Evolutionary conservation across 495 filamentous ascomycete genomes (phyloP), one percentile per base, ranked within the genome.

Genomic region (Cladorrhinum samala): DNA sequence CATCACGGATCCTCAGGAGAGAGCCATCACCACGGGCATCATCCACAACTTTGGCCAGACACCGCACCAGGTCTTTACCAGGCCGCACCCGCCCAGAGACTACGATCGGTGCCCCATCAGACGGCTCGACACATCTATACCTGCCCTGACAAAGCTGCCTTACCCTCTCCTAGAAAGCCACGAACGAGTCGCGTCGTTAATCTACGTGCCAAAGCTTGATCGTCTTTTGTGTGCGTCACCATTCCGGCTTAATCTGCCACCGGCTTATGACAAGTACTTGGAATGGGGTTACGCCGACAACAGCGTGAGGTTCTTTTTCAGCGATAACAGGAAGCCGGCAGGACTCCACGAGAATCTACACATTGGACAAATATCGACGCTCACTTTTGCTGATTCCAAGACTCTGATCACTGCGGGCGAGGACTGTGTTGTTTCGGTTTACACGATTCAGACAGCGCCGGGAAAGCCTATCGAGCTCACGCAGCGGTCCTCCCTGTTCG

Each of bases 11-110:
- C 87, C 87, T 0, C 78, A 88, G 51, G 91, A 96, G 65, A 78
- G 87, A 33, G 70, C 88, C 16, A 87, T 88, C 3, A 91, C 89
- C 0, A 96, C 96, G 57, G 88, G 89, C 20, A 95, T 96, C 61
- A 96, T 98, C 54, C 91, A 98, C 69, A 96, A 96, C 63, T 98
- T 98, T 69, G 93, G 93, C 1, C 93, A 98, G 66, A 98, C 94
- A 11, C 94, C 94, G 2, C 83, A 92, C 67, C 93, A 98, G 67
- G 85, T 96, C 17, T 98, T 96, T 68, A 83, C 82, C 24, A 82
- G 85, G 54, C 75, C 84, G 14, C 93, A 98, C 69, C 81, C 85
- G 7, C 65, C 77, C 30, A 79, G 85, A 37, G 91, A 97, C 58
- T 77, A 84, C 39, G 68, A 76, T 21, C 70, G 80, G n/a, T 77